Evolutionary conservation across 2,329 filamentous ascomycete species (phyloP), one percentile per base, ranked within the genome.

Genomic region (Neoascochyta sp.): DNA sequence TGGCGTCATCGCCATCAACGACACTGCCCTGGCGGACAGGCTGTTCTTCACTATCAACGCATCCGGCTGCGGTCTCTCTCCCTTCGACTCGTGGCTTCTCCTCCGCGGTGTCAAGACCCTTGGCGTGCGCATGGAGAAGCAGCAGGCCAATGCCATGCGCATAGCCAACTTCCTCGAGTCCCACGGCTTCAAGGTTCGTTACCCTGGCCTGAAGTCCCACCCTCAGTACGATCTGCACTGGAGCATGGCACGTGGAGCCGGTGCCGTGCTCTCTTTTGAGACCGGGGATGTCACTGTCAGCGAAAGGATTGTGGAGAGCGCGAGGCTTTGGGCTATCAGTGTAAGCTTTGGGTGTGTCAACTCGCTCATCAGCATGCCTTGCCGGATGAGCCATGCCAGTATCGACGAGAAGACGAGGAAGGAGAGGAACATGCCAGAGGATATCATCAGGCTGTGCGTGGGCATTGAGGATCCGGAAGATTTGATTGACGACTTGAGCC

Each of bases 261-360:
- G 93, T 31, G 92, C 92, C 10, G 92, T 98, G 18, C 72, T 98
- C 12, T 92, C 86, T 1, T 98, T 98, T 54, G 92, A 98, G 69
- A 98, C 92, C 0, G 92, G 92, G 7, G 86, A 95, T 52, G 71
- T 88, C 3, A 69, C 73, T 6, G 67, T 95, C 17, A 93, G 86
- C 4, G 87, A 95, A 68, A 78, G 89, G 21, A 95, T 98, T 52
- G 92, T 98, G 4, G 92, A 96, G 67, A 86, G 85, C 16, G 86
- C 92, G 3, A 80, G 85, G 44, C 71, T 98, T 17, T 98, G 87
- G 81, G 88, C 85, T 18, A 98, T 98, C 50, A 93, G 86, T 46
- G 92, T 98, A 37, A 95, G 87, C 57, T 98, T 98, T 60, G 92
- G 92, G 26, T 96, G 92, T 62, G 92, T 98, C 46, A 98, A 98